Base-by-base conservation (phyloP, 148 eudicot genomes). In the Dianthus caryophyllus region DNA sequence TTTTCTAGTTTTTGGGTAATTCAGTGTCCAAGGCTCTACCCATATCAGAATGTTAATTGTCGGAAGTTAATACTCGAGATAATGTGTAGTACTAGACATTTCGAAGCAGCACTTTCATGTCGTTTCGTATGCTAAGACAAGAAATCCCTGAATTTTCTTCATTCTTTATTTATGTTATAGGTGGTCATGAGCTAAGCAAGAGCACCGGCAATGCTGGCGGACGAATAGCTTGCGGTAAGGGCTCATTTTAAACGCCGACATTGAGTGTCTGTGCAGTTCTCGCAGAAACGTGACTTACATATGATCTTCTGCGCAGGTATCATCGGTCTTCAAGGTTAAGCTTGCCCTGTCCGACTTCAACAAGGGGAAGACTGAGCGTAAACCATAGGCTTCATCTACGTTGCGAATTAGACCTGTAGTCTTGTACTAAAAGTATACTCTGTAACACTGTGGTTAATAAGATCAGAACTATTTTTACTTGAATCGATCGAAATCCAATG, bases 171-270 rank as follows among this genome's bases (percentile, higher is more conserved):
- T 38, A 14, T 61, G 41, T 13, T 55, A 2, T 20, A 88, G 94
- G 94, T n/a, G 94, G 94, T 49, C 93, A 88, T 71, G 94, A 85
- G 57, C 89, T 88, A 46, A 88, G 95, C 85, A 88, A 88, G 76
- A 41, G 65, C 60, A 85, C 95, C 6, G 95, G 90, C 71, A 88
- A 87, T 76, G 94, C 94, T 54, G 94, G 94, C 30, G 93, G 87
- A 73, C 76, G 93, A 66, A 49, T 85, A 65, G 89, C 93, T 77
- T 87, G 93, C 41, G 94, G 94, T 87, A 82, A 73, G 86, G 86
- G 4, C 29, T 0, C 57, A 9, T 12, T 46, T 2, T 16, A 29
- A 41, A 1, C 15, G 22, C 13, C 18, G 31, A 18, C 17, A 13
- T 20, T 48, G 41, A 59, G 5, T 22, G 20, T 5, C 20, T 3